A percentile compares a stretch with the other conserved stretches of the same genome.
Evolutionary conservation across 1,284 basidiomycete genomes (phyloP).

Genomic region (Malassezia equina): DNA sequence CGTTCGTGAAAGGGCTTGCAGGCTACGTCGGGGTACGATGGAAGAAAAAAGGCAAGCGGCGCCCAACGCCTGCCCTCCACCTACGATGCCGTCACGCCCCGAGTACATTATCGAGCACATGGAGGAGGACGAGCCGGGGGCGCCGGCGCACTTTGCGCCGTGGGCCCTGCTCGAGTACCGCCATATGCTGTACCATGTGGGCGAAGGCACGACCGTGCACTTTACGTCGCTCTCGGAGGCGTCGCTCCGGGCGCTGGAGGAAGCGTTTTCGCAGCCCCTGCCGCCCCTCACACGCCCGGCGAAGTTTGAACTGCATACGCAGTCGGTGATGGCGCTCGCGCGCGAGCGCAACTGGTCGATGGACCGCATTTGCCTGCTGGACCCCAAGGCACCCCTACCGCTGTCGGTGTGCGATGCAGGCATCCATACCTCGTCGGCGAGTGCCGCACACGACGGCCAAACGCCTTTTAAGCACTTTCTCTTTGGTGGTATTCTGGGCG

Average conservation of each 20-base stretch:
- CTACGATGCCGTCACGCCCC: conserved; percentile 19
- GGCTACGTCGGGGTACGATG: not conserved
- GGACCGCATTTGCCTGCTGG: conserved; percentile 44
- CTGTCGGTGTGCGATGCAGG: conserved; percentile 30
- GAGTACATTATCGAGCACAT: conserved; percentile 47
- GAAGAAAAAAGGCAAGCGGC: not conserved
- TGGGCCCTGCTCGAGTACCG: conserved; percentile 50
- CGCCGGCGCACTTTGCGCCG: conserved; percentile 34
- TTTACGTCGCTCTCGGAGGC: conserved; percentile 72
- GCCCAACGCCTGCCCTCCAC: not conserved
- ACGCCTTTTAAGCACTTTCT: conserved; percentile 43
- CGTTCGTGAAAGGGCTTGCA: not conserved
- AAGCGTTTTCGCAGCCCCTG: conserved; percentile 45
- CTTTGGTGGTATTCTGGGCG: conserved; percentile 56
- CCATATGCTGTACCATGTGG: conserved; percentile 76
- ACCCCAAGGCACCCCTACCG: conserved; percentile 34
- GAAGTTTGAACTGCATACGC: conserved; percentile 56
- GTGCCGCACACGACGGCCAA: not conserved
- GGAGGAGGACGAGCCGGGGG: conserved; percentile 43
- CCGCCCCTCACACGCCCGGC: conserved; percentile 42
- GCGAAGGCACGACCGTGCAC: conserved; percentile 58
- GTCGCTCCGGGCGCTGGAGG: conserved; percentile 58
- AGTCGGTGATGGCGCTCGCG: conserved; percentile 62
- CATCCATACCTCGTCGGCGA: conserved; percentile 4
- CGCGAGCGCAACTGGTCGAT: conserved; percentile 53